Evolutionary conservation across 768 basidiomycete genomes (phyloP), one percentile per base, ranked within the genome.

Genomic region (Suillus fuscotomentosus): DNA sequence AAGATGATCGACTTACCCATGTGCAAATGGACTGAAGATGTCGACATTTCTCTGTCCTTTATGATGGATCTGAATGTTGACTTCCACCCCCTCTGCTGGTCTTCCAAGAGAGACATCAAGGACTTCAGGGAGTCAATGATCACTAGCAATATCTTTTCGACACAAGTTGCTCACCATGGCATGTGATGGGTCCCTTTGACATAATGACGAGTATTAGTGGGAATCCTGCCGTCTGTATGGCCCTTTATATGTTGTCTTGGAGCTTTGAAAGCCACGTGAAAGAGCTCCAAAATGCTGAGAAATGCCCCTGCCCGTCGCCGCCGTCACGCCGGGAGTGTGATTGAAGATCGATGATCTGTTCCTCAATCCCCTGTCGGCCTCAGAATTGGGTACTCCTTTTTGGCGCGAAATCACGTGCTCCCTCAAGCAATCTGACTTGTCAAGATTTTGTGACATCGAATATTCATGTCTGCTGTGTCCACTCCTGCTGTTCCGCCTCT

Each of bases 31-130:
- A 39, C 80, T 75, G 71, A 89, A 90, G 27, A 81, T 75, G 63
- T 82, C 82, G 9, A 77, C 64, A 43, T 71, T 80, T 3, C 71
- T 77, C 14, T 75, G 47, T 17, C 70, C 15, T 67, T 73, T 55
- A 72, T 83, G 79, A 47, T 83, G 79, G 27, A 80, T 72, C 68
- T 92, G 88, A 17, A 97, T 81, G 42, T 75, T 76, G 62, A 96
- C 85, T 10, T 78, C 75, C 22, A 97, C 85, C 9, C 86, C 89
- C 61, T 83, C 74, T 1, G 91, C 95, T 20, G 95, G 95, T 70
- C 86, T 92, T 31, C 95, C 95, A 1, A 84, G 80, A 11, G 92
- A 90, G 1, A 92, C 86, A 73, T 97, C 95, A 67, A 97, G 88
- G 20, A 97, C 95, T 96, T 65, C 27, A 41, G 55, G 11, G 36